Percentiles rank a stretch among this genome's conserved stretches.
These are phyloP conservation scores for Epichloe elymi DNA, from an alignment of 2,329 filamentous ascomycete genomes.

Conservation along the genomic window DNA sequence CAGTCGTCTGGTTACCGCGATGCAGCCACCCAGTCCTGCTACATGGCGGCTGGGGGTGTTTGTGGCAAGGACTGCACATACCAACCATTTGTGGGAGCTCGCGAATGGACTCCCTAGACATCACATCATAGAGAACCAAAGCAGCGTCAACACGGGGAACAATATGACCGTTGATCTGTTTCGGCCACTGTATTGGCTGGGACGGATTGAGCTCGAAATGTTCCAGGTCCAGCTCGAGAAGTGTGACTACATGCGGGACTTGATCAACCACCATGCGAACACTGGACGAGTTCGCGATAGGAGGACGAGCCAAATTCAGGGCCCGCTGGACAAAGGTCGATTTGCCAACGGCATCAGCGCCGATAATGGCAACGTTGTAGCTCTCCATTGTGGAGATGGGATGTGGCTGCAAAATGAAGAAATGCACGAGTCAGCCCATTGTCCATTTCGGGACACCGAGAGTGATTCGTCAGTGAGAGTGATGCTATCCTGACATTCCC, in stretches of 20 bases:
- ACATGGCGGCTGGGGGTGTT: neutral
- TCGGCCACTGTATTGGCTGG: constrained; percentile 52
- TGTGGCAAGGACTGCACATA: constrained; percentile 25
- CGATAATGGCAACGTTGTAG: constrained; percentile 54
- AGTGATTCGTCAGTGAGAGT: neutral
- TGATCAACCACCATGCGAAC: constrained; percentile 47
- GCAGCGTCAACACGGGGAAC: constrained; percentile 71
- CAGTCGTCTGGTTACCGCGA: too few species aligned
- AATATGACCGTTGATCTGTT: constrained; percentile 54
- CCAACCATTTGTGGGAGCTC: constrained; percentile 65
- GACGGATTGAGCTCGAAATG: constrained; percentile 46
- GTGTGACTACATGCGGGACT: constrained; percentile 41
- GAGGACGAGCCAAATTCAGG: constrained; percentile 39
- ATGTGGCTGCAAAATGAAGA: constrained; percentile 14
- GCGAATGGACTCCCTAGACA: constrained; percentile 59
- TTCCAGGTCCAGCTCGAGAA: constrained; percentile 54
- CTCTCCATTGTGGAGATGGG: constrained; percentile 36
- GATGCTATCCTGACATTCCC: neutral
- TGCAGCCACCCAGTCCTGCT: neutral
- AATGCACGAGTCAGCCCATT: constrained; percentile 4
- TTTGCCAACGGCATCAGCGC: constrained; percentile 53
- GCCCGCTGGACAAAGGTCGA: constrained; percentile 54
- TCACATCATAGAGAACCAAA: constrained; percentile 78
- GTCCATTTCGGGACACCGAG: constrained; percentile 1
- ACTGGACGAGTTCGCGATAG: constrained; percentile 40